A percentile compares a stretch with the other conserved stretches of the same genome.
phyloP scores from a whole-genome alignment of 1,284 basidiomycete species.

The Ustilago xerochloae region DNA sequence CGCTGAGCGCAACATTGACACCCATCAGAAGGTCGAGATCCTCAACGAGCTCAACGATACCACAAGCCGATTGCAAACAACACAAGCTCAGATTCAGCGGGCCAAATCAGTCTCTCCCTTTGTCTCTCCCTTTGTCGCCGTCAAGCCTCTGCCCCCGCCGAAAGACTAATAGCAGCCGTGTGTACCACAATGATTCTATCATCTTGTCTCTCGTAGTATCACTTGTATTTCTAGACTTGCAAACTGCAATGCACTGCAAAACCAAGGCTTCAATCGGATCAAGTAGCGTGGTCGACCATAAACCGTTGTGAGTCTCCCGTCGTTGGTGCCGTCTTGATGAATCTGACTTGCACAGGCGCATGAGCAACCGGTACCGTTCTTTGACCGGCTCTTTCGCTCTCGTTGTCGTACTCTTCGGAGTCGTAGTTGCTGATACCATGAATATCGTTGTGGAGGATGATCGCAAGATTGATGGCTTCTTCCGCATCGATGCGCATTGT shows the following conservation, averaged over 20 bases:
- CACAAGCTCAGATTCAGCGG: conserved; percentile 28
- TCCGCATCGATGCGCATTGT: neutral
- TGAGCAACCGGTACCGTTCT: no score
- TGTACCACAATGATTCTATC: neutral
- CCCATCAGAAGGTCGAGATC: conserved; percentile 45
- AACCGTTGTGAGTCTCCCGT: no score
- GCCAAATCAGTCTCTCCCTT: conserved; percentile 15
- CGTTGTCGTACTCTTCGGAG: neutral
- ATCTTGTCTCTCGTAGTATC: neutral
- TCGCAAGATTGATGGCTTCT: neutral
- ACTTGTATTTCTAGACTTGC: conserved; percentile 8
- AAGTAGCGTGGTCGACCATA: no score
- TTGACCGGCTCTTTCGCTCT: no score
- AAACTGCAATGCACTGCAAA: neutral
- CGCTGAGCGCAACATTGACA: conserved; percentile 25
- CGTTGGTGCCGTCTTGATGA: no score
- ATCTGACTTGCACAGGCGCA: no score
- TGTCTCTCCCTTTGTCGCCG: conserved; percentile 6
- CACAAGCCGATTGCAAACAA: conserved; percentile 27
- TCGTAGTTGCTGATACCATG: neutral
- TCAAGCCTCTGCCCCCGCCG: conserved; percentile 11
- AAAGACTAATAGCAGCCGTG: conserved; percentile 13
- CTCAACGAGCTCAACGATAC: conserved; percentile 53
- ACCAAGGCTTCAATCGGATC: no score
- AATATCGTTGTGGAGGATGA: neutral